A percentile compares a stretch with the other conserved stretches of the same genome.
Conservation (phyloP, 306 rosid species). For the Gillenia trifoliata region DNA sequence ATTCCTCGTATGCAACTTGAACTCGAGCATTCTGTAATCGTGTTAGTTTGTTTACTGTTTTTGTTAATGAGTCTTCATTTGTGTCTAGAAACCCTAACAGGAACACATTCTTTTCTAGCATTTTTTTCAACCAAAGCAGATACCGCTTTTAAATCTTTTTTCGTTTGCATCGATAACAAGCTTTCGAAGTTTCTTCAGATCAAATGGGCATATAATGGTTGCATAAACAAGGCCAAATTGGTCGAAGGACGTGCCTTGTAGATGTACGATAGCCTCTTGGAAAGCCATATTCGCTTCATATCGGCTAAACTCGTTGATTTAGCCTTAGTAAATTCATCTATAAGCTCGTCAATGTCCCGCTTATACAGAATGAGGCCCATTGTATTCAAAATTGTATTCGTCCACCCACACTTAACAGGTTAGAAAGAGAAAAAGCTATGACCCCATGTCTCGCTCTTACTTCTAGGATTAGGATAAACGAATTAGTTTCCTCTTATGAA, state of each 20-base stretch:
- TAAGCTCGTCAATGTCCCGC: slow-evolving; percentile 50
- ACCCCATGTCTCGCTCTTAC: no score
- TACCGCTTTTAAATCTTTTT: slow-evolving; percentile 33
- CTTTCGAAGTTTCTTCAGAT: slow-evolving; percentile 52
- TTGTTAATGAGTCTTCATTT: slow-evolving; percentile 29
- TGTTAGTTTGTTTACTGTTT: slow-evolving; percentile 61
- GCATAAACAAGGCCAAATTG: slow-evolving; percentile 79
- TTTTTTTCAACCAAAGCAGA: slow-evolving; percentile 48
- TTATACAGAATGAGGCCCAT: slow-evolving; percentile 51
- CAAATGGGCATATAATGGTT: slow-evolving; percentile 68
- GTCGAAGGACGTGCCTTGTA: slow-evolving; percentile 60
- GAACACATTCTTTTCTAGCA: slow-evolving; percentile 65
- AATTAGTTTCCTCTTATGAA: no score
- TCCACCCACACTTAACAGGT: no score
- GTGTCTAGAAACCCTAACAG: slow-evolving; percentile 71
- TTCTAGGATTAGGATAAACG: no score
- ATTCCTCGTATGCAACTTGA: slow-evolving; percentile 56
- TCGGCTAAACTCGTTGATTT: slow-evolving; percentile 51
- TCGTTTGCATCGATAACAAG: slow-evolving; percentile 59
- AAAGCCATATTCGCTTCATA: slow-evolving; percentile 71
- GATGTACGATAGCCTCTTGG: slow-evolving; percentile 67
- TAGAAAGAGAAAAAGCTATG: no score
- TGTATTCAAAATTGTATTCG: no score
- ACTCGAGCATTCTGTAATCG: slow-evolving; percentile 64
- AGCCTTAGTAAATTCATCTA: slow-evolving; percentile 51